phyloP scores from a whole-genome alignment of 2,329 filamentous ascomycete species.

The Diaporthe velutina region DNA sequence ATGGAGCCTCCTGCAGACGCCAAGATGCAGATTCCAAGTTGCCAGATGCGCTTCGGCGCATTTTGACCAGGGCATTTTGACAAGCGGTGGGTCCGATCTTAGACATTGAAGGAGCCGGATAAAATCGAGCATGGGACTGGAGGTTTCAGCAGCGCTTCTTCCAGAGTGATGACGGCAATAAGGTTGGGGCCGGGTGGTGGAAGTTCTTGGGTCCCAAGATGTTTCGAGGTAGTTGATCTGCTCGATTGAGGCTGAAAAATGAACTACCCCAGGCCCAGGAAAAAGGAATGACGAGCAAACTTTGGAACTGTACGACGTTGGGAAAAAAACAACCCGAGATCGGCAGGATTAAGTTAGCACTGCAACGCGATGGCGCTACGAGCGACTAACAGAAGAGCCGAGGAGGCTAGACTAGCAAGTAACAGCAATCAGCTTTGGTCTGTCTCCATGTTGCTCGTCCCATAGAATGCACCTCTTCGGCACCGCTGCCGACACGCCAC shows the following conservation, averaged over 20 bases:
- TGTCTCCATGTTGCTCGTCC: neutral
- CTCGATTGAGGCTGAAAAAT: constrained; percentile 29
- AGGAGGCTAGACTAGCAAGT: neutral
- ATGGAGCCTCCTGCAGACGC: constrained; percentile 22
- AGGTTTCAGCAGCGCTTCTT: constrained; percentile 21
- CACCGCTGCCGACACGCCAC: constrained; percentile 19
- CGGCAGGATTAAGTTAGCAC: constrained; percentile 28
- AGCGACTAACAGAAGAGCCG: constrained; percentile 23
- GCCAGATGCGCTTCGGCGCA: constrained; percentile 16
- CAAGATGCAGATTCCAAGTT: constrained; percentile 30
- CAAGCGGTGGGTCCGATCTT: constrained; percentile 16
- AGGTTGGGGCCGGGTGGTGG: neutral
- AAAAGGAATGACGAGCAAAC: constrained; percentile 7
- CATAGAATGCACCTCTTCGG: constrained; percentile 6
- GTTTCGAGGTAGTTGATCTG: constrained; percentile 26
- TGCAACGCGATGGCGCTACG: constrained; percentile 29
- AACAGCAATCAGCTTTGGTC: constrained; percentile 1
- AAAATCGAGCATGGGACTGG: neutral
- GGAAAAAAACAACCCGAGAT: constrained; percentile 32
- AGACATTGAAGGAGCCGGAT: constrained; percentile 13
- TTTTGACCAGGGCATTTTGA: neutral
- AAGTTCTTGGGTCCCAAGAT: neutral
- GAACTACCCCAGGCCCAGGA: constrained; percentile 1
- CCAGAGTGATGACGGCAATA: constrained; percentile 7
- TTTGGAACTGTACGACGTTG: constrained; percentile 23